These are phyloP conservation scores for Tephrocybe sp. DNA, from an alignment of 768 basidiomycete species.

Conservation along the genomic window DNA sequence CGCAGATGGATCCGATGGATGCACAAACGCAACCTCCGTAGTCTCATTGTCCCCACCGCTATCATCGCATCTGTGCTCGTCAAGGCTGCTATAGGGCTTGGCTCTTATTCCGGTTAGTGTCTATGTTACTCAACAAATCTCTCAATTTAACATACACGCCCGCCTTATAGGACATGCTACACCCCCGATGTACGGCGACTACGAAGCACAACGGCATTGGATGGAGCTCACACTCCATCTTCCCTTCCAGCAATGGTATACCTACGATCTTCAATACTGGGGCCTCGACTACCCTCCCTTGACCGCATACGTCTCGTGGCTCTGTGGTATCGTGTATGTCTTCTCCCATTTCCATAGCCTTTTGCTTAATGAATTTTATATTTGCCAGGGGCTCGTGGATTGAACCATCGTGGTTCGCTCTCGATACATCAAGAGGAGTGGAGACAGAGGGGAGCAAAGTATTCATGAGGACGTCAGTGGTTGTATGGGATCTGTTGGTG, in stretches of 20 bases:
- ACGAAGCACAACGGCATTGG: constrained; percentile 94
- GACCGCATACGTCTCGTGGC: constrained; percentile 86
- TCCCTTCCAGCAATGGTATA: constrained; percentile 79
- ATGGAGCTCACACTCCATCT: constrained; percentile 87
- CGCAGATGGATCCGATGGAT: constrained; percentile 76
- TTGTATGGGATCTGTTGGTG: constrained; percentile 63
- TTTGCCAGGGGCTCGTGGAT: constrained; percentile 33
- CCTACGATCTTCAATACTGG: constrained; percentile 87
- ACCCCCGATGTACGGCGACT: constrained; percentile 89
- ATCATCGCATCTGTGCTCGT: constrained; percentile 54
- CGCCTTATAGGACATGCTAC: constrained; percentile 50
- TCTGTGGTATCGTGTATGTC: constrained; percentile 74
- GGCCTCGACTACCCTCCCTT: constrained; percentile 93
- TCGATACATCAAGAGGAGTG: constrained; percentile 67
- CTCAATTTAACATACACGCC: constrained; percentile 1
- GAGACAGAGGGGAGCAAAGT: constrained; percentile 64
- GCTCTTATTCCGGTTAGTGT: constrained; percentile 76
- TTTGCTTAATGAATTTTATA: background rate
- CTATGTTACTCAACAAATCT: background rate
- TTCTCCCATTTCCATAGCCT: background rate
- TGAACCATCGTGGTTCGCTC: constrained; percentile 66
- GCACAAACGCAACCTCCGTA: constrained; percentile 61
- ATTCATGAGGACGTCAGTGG: constrained; percentile 80
- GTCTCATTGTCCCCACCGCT: constrained; percentile 55
- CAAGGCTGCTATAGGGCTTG: constrained; percentile 71